Evolutionary conservation across 2,329 filamentous ascomycete genomes (phyloP), one percentile per base, ranked within the genome.

Genomic region (Sphaerostilbella broomeana): DNA sequence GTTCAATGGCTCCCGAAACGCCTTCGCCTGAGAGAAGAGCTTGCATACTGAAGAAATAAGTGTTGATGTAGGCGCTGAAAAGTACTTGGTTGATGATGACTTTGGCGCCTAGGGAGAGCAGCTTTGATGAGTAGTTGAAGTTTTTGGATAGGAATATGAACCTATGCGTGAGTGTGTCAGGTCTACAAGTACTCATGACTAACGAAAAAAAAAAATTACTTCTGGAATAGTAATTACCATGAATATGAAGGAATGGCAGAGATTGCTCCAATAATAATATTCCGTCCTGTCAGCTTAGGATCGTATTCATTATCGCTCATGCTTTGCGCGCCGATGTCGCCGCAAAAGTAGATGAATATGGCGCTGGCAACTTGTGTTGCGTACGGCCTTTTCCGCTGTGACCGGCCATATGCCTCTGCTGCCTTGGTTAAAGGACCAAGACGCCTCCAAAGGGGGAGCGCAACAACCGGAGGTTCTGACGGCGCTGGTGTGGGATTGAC

Each of bases 51-150:
- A 94, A 86, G 64, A 94, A 94, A 61, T 86, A 87, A 17, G 77
- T 72, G 61, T 85, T 90, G 68, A 94, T 94, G 8, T 84, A 54
- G 1, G 90, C 87, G 2, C 89, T 86, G 64, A 94, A 95, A 51
- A 79, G 64, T 10, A 75, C 59, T 64, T 95, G 89, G 62, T 88
- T 92, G 25, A 95, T 72, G 27, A 73, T 58, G 42, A 95, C 85
- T 63, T 95, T 94, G 40, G 79, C 78, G 20, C 70, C 69, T 21
- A 95, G 70, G 3, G 84, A 88, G 34, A 86, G 61, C 25, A 75
- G 51, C 50, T 80, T 81, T 20, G 84, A 89, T 6, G 77, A 51
- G 62, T 86, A 94, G 65, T 95, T 95, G 73, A 95, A 95, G 62
- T 80, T 74, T 43, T 77, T 71, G 28, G 84, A 81, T 11, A 95